Base-by-base conservation (phyloP, 2,329 filamentous ascomycete species). In the Penicillium brasilianum region DNA sequence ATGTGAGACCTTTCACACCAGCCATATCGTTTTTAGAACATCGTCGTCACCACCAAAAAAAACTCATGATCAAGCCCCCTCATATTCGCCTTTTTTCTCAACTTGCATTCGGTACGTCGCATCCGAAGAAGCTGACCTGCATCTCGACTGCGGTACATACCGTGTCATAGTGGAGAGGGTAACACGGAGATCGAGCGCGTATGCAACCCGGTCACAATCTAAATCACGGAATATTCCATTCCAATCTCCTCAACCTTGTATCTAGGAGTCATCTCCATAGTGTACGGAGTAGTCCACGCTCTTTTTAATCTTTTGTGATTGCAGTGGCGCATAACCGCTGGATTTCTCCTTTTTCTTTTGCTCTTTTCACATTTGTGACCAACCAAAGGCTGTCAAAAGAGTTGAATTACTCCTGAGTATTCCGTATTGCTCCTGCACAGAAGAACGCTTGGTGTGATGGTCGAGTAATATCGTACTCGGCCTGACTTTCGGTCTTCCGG, bases 151-250 rank as follows among this genome's bases (percentile, higher is more conserved):
- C 39, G 10, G 39, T 10, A 22, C 2, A 20, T 43, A 5, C 9
- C 37, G 16, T 41, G 7, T 16, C 14, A 18, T 3, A 8, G 43
- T 16, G 20, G 39, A 41, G 39, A 41, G 13, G 46, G 34, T 28
- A 39, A 37, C 50, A 55, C 44, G 57, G 53, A 46, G 55, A 43
- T 43, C 50, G 36, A 30, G 55, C 52, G 46, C 56, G 50, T 56
- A 55, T 58, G 51, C 22, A 43, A 25, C 13, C 56, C 52, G 48
- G 22, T 55, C 57, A 57, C 52, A 50, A 52, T 50, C n/a, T 8
- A 5, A 4, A 28, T 13, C 13, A 46, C 43, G 22, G 43, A 28
- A 46, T 46, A 25, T 30, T 44, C 13, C 30, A 6, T 25, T 46
- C 20, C 13, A 28, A 16, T 46, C 20, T 46, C 22, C 41, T 13